phyloP scores from a whole-genome alignment of 2,329 filamentous ascomycete species.

The Aspergillus udagawae region DNA sequence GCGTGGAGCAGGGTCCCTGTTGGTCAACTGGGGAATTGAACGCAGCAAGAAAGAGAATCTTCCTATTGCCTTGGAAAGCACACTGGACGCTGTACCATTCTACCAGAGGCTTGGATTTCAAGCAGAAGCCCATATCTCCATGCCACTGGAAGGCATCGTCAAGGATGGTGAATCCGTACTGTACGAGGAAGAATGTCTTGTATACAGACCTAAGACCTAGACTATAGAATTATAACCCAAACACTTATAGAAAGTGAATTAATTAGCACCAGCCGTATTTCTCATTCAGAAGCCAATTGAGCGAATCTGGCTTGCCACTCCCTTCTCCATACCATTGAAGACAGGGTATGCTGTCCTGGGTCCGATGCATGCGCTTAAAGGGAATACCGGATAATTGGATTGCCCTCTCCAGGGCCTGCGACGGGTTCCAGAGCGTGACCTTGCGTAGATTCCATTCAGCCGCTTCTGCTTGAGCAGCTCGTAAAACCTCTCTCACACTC shows the following conservation, averaged over 20 bases:
- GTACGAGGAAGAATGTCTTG: background rate
- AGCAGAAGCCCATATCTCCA: background rate
- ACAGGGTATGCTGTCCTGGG: conserved; percentile 13
- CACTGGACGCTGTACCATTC: background rate
- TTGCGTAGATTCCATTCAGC: conserved; percentile 15
- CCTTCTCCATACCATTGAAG: conserved; percentile 19
- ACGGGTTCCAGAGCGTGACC: conserved; percentile 21
- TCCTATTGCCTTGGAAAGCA: background rate
- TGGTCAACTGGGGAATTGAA: background rate
- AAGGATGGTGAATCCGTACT: background rate
- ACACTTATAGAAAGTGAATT: too few relatives aligned
- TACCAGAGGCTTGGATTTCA: background rate
- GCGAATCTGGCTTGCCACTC: conserved; percentile 1
- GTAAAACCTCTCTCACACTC: conserved; percentile 14
- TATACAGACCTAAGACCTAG: background rate
- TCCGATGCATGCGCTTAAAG: conserved; percentile 1
- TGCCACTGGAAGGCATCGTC: background rate
- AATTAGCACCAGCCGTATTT: conserved; percentile 29
- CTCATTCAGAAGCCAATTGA: conserved; percentile 31
- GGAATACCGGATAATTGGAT: background rate
- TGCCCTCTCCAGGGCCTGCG: conserved; percentile 1
- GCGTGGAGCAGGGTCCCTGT: background rate
- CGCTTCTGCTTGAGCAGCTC: conserved; percentile 19
- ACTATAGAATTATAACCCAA: too few relatives aligned
- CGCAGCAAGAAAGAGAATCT: background rate